These are phyloP conservation scores for Croton setiger DNA, from an alignment of 441 rosid genomes.

Conservation along the genomic window DNA sequence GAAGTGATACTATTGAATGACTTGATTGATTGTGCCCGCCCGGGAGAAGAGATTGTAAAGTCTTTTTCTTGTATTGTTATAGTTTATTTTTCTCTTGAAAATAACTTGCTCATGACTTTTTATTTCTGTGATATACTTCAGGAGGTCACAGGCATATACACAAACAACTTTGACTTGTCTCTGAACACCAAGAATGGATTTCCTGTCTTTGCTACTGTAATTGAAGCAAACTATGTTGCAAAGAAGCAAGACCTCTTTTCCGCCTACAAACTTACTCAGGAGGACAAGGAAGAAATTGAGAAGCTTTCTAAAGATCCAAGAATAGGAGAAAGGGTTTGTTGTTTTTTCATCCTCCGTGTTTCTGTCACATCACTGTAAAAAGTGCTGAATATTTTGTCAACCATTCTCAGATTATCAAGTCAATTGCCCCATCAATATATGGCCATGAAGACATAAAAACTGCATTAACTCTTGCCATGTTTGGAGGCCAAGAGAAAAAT, in stretches of 20 bases:
- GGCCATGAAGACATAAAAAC: conserved; percentile 99
- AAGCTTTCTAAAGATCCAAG: conserved; percentile 86
- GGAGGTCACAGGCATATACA: conserved; percentile 96
- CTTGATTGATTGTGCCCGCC: conserved; percentile 95
- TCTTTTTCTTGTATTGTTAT: conserved; percentile 22
- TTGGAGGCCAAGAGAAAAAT: conserved; percentile 98
- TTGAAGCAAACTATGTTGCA: conserved; percentile 86
- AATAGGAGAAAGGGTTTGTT: conserved; percentile 85
- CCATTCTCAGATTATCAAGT: conserved; percentile 73
- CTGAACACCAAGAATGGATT: conserved; percentile 96
- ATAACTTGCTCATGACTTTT: conserved; percentile 2
- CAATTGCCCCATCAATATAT: conserved; percentile 94
- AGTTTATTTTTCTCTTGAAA: conserved; percentile 1
- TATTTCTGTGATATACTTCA: conserved; percentile 29
- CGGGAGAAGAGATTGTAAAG: conserved; percentile 92
- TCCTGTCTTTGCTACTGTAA: conserved; percentile 95
- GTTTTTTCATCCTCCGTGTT: neutral
- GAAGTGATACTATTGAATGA: conserved; percentile 94
- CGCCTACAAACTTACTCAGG: conserved; percentile 93
- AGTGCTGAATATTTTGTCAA: conserved; percentile 11
- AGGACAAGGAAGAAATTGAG: conserved; percentile 91
- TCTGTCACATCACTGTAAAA: conserved; percentile 7
- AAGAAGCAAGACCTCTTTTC: conserved; percentile 98
- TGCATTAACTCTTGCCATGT: conserved; percentile 95
- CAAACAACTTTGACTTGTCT: conserved; percentile 90